phyloP scores from a whole-genome alignment of 2,329 filamentous ascomycete genomes.

The Sclerotiophoma versabilis region DNA sequence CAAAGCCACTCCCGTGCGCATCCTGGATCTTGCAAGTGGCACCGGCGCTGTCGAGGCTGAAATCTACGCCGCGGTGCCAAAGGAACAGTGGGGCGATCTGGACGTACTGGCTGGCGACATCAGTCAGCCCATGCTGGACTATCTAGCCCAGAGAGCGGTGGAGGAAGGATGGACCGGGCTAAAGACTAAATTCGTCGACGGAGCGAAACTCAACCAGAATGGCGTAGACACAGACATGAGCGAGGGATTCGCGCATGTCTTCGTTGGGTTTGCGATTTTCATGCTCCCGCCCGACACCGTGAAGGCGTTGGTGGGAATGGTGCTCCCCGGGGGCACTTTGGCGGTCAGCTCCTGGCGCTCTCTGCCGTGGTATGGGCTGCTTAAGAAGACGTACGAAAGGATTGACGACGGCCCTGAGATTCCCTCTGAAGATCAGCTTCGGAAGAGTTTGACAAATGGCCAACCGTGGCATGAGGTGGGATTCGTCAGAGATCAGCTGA shows the following conservation, averaged over 20 bases:
- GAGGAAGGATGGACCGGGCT: conserved; percentile 29
- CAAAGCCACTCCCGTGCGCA: conserved; percentile 4
- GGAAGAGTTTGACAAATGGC: conserved; percentile 11
- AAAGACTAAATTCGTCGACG: conserved; percentile 26
- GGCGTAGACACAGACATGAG: neutral
- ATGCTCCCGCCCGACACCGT: conserved; percentile 18
- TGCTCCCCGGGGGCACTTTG: conserved; percentile 28
- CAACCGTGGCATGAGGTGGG: conserved; percentile 16
- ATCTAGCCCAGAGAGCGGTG: conserved; percentile 20
- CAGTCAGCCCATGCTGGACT: conserved; percentile 30
- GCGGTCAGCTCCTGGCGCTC: conserved; percentile 31
- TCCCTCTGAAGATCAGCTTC: conserved; percentile 18
- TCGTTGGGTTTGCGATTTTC: conserved; percentile 35
- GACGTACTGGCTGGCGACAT: conserved; percentile 34
- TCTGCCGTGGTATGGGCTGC: conserved; percentile 22
- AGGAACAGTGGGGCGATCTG: conserved; percentile 22
- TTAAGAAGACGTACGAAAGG: conserved; percentile 14
- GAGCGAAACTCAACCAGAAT: neutral
- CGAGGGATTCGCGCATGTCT: conserved; percentile 28
- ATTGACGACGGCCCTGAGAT: conserved; percentile 9
- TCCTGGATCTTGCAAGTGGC: conserved; percentile 37
- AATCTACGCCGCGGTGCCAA: conserved; percentile 24
- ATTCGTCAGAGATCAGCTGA: conserved; percentile 24
- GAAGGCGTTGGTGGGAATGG: conserved; percentile 1
- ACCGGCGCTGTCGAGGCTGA: conserved; percentile 32